These are phyloP conservation scores for Trapa incisa DNA, from an alignment of 345 rosid species.

Conservation along the genomic window DNA sequence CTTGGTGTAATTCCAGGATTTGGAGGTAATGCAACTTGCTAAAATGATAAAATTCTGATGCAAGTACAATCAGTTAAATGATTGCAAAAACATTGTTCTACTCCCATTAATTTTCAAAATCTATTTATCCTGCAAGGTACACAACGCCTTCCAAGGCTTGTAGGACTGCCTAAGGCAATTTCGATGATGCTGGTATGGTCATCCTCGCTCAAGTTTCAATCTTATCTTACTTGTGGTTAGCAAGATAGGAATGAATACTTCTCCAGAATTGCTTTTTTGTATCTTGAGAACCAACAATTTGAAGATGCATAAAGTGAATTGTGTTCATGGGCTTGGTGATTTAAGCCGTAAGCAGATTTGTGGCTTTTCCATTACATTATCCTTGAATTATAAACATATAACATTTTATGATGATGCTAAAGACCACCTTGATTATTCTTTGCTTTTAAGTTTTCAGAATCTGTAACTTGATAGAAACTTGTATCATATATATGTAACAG, in stretches of 20 bases:
- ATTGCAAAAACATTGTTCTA: neutral
- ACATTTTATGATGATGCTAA: neutral
- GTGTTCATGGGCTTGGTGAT: neutral
- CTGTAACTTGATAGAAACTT: neutral
- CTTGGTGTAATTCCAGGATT: slow-evolving; percentile 91
- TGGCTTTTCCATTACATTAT: neutral
- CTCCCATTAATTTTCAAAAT: neutral
- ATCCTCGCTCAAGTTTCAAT: neutral
- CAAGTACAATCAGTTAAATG: neutral
- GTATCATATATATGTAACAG: neutral
- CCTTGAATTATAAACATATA: neutral
- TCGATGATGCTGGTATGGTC: slow-evolving; percentile 69
- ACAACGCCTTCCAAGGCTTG: slow-evolving; percentile 93
- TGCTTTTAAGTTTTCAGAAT: neutral
- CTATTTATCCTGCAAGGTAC: slow-evolving; percentile 45
- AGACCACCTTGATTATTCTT: neutral
- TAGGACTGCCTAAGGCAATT: slow-evolving; percentile 77
- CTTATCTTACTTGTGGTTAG: neutral
- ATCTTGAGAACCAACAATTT: neutral
- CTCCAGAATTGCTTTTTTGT: neutral
- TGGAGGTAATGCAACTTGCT: slow-evolving; percentile 44
- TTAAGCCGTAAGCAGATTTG: neutral
- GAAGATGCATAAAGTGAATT: neutral
- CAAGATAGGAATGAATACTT: neutral
- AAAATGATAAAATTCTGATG: neutral